A percentile compares a stretch with the other conserved stretches of the same genome.
Conservation (phyloP, 1,284 basidiomycete genomes). For the Laetiporus sulphureus region DNA sequence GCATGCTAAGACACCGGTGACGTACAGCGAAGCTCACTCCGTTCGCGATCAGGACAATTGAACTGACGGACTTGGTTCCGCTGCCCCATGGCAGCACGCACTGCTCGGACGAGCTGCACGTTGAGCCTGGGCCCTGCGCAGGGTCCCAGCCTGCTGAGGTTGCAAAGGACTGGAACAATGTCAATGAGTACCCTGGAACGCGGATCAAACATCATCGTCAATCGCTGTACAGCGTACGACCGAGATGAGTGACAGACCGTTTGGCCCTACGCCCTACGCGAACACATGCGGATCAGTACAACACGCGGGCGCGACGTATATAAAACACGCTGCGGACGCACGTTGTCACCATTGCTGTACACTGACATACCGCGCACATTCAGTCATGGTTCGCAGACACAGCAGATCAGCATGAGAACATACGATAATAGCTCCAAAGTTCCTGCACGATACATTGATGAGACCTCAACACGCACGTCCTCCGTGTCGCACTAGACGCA, state of each 20-base stretch:
- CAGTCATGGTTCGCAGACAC: neutral
- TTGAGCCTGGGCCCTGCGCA: conserved; percentile 54
- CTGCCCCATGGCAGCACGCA: conserved; percentile 71
- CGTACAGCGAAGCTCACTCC: conserved; percentile 70
- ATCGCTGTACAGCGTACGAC: neutral
- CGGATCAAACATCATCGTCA: too few relatives aligned
- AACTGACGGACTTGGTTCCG: conserved; percentile 65
- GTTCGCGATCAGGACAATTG: conserved; percentile 69
- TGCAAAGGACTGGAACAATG: conserved; percentile 68
- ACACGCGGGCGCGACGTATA: neutral
- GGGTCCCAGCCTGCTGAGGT: conserved; percentile 66
- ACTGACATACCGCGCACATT: conserved; percentile 29
- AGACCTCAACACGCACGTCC: neutral
- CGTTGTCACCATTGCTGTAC: conserved; percentile 70
- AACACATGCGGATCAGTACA: conserved; percentile 4
- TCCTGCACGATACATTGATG: conserved; percentile 39
- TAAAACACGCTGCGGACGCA: too few relatives aligned
- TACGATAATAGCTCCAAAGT: conserved; percentile 70
- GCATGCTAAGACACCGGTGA: too few relatives aligned
- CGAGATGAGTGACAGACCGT: conserved; percentile 24
- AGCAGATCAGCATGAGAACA: conserved; percentile 15
- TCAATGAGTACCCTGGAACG: conserved; percentile 50
- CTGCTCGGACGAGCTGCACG: conserved; percentile 58
- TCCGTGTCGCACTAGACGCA: conserved; percentile 7
- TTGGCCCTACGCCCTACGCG: conserved; percentile 52